phyloP scores from a whole-genome alignment of 2,329 filamentous ascomycete species.

The Clonostachys rosea region DNA sequence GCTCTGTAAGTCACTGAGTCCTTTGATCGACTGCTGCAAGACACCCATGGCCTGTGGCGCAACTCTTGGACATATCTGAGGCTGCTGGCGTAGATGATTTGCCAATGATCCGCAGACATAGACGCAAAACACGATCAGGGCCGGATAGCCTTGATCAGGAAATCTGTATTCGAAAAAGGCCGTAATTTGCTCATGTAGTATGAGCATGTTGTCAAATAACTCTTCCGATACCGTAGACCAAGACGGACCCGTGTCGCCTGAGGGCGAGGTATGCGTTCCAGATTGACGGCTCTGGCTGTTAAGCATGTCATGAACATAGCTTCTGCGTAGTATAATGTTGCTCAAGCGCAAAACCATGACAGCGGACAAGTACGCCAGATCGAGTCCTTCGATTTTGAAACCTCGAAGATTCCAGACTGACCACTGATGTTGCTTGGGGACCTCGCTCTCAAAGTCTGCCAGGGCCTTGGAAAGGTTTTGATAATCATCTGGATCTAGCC shows the following conservation, averaged over 20 bases:
- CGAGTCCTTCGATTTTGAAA: constrained; percentile 22
- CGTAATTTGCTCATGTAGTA: constrained; percentile 27
- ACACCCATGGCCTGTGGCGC: background rate
- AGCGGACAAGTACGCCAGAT: constrained; percentile 26
- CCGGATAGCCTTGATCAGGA: constrained; percentile 21
- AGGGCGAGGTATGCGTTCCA: constrained; percentile 1
- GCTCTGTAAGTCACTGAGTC: background rate
- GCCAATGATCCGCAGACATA: constrained; percentile 24
- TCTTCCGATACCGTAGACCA: constrained; percentile 19
- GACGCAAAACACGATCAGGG: constrained; percentile 30
- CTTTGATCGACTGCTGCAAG: background rate
- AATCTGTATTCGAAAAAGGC: constrained; percentile 19
- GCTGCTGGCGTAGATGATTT: background rate
- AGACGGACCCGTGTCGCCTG: constrained; percentile 8
- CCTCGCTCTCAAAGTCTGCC: constrained; percentile 15
- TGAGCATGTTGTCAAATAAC: constrained; percentile 25
- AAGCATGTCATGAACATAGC: constrained; percentile 22
- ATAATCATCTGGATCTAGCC: constrained; percentile 16
- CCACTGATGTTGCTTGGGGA: constrained; percentile 23
- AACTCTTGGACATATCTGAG: background rate
- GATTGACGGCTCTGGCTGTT: too few species aligned
- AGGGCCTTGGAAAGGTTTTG: constrained; percentile 21
- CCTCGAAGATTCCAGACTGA: constrained; percentile 28
- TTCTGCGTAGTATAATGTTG: constrained; percentile 27
- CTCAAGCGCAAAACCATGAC: constrained; percentile 27